phyloP scores from a whole-genome alignment of 2,329 filamentous ascomycete species.

The Alternaria angustiovoidea region DNA sequence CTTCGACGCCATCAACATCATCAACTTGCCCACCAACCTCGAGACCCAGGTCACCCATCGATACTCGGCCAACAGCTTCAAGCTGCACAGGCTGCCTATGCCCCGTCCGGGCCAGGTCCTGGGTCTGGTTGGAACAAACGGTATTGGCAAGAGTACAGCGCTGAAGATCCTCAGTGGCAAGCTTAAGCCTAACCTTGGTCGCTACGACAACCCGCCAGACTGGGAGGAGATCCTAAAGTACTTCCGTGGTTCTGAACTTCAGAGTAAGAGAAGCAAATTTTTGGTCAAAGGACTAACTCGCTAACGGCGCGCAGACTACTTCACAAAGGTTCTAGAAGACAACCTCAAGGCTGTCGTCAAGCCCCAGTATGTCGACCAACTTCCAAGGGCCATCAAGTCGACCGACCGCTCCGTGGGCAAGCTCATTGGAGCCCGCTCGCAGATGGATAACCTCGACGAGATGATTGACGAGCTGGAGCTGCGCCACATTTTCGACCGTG shows the following conservation, averaged over 20 bases:
- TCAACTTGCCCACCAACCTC: slow-evolving; percentile 99
- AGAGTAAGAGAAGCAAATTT: slow-evolving; percentile 69
- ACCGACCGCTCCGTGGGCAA: slow-evolving; percentile 79
- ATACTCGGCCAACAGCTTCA: slow-evolving; percentile 99
- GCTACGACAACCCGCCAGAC: slow-evolving; percentile 94
- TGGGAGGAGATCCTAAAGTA: slow-evolving; percentile 99
- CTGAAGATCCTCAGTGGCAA: slow-evolving; percentile 98
- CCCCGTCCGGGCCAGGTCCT: slow-evolving; percentile 94
- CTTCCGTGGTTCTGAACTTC: slow-evolving; percentile 95
- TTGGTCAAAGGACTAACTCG: slow-evolving; percentile 4
- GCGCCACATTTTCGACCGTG: slow-evolving; percentile 88
- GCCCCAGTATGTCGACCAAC: slow-evolving; percentile 98
- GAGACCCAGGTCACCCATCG: slow-evolving; percentile 98
- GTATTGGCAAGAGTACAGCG: slow-evolving; percentile 99
- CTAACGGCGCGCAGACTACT: slow-evolving; percentile 75
- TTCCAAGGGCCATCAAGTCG: slow-evolving; percentile 88
- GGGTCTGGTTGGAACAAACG: slow-evolving; percentile 97
- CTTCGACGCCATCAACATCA: slow-evolving; percentile 98
- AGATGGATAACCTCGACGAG: slow-evolving; percentile 81
- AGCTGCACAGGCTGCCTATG: slow-evolving; percentile 95
- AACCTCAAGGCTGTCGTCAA: slow-evolving; percentile 98
- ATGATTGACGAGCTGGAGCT: slow-evolving; percentile 87
- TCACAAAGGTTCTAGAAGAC: slow-evolving; percentile 97
- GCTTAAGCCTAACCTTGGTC: slow-evolving; percentile 95
- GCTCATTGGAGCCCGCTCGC: slow-evolving; percentile 77